A percentile compares a stretch with the other conserved stretches of the same genome.
phyloP scores from a whole-genome alignment of 2,329 filamentous ascomycete genomes.

The Scortechinia acanthostroma region DNA sequence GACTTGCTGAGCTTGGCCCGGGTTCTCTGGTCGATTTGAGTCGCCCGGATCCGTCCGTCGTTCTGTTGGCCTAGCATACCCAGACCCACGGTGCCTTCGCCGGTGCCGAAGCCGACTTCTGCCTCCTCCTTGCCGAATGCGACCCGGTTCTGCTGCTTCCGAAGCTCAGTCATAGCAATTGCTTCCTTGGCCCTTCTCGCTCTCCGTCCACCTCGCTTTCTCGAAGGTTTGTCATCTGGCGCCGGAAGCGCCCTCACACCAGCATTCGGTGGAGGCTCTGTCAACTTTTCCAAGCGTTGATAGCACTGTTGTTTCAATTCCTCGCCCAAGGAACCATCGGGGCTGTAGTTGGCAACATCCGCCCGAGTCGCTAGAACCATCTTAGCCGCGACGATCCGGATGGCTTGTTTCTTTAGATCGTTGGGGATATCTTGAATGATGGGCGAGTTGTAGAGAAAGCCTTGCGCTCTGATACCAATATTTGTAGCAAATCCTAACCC shows the following conservation, averaged over 20 bases:
- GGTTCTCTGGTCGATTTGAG: slow-evolving; percentile 88
- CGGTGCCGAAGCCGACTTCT: slow-evolving; percentile 83
- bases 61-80: slow-evolving; percentile 91
- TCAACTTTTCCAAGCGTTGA: slow-evolving; percentile 83
- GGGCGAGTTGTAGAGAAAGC: slow-evolving; percentile 85
- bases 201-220: slow-evolving; percentile 83
- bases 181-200: slow-evolving; percentile 94
- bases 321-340: slow-evolving; percentile 77
- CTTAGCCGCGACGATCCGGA: slow-evolving; percentile 90
- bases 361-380: slow-evolving; percentile 87
- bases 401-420: slow-evolving; percentile 85
- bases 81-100: slow-evolving; percentile 77
- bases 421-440: slow-evolving; percentile 78
- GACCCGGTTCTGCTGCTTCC: slow-evolving; percentile 93
- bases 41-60: slow-evolving; percentile 79
- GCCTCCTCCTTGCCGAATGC: slow-evolving; percentile 92
- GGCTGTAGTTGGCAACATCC: slow-evolving; percentile 75
- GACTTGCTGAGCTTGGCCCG: slow-evolving; percentile 89
- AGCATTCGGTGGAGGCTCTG: slow-evolving; percentile 83
- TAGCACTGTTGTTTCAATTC: slow-evolving; percentile 76
- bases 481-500: slow-evolving; percentile 81
- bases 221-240: slow-evolving; percentile 87
- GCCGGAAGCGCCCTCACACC: slow-evolving; percentile 79
- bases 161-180: slow-evolving; percentile 89
- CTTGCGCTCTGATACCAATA: slow-evolving; percentile 81